These are phyloP conservation scores for Rosa chinensis DNA, from an alignment of 306 rosid genomes.

Conservation along the genomic window DNA sequence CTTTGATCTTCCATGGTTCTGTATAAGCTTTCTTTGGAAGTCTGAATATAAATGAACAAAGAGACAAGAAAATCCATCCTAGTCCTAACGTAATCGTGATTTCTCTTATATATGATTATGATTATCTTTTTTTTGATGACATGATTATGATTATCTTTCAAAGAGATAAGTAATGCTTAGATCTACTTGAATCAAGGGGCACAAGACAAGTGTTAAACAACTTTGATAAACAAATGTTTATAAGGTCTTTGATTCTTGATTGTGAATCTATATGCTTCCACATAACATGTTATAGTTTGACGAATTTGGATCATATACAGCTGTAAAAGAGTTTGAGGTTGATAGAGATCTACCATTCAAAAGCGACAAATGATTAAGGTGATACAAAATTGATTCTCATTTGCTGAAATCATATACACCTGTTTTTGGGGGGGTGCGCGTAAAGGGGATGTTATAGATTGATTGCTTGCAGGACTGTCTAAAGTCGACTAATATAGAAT, in stretches of 20 bases:
- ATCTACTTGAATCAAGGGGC: conserved; percentile 6
- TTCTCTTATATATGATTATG: too few relatives aligned
- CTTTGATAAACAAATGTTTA: not conserved
- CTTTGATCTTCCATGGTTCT: conserved; percentile 55
- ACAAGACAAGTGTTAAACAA: not conserved
- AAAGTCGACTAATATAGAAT: too few relatives aligned
- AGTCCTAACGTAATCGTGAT: not conserved
- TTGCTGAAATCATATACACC: not conserved
- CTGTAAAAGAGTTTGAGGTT: not conserved
- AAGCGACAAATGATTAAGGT: not conserved
- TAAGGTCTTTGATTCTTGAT: not conserved
- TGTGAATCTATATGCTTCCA: not conserved
- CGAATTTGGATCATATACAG: not conserved
- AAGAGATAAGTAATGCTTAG: not conserved
- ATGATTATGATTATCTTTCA: too few relatives aligned
- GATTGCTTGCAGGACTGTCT: not conserved
- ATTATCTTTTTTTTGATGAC: too few relatives aligned
- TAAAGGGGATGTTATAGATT: not conserved
- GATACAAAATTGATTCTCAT: not conserved
- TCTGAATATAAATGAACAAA: conserved; percentile 1
- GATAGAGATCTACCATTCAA: conserved; percentile 4
- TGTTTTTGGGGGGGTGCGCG: too few relatives aligned
- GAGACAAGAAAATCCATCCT: not conserved
- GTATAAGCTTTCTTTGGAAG: conserved; percentile 5
- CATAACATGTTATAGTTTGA: not conserved